Evolutionary conservation across 768 basidiomycete genomes (phyloP).

Genomic region (Phaeotremella skinneri): DNA sequence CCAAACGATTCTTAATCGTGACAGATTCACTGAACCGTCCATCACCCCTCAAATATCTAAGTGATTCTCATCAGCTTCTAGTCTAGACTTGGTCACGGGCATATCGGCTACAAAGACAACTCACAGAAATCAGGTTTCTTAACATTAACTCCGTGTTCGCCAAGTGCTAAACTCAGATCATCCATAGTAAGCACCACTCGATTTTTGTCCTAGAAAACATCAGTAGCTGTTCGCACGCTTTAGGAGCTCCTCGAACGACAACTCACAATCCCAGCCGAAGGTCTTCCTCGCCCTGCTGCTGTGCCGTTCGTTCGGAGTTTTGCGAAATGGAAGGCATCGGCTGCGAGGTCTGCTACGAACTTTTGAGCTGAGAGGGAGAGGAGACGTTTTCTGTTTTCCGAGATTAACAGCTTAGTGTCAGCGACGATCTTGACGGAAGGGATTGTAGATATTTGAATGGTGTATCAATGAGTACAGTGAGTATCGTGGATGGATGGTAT

Average conservation of each 20-base stretch:
- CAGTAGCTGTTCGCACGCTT: neutral
- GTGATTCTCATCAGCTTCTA: too few species aligned
- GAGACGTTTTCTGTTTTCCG: constrained; percentile 71
- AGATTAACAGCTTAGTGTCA: constrained; percentile 11
- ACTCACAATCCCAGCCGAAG: constrained; percentile 60
- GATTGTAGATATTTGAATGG: neutral
- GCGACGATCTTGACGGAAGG: too few species aligned
- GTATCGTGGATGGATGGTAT: too few species aligned
- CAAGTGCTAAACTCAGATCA: constrained; percentile 83
- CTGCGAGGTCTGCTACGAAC: constrained; percentile 93
- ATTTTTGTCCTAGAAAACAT: constrained; percentile 58
- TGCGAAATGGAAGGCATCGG: constrained; percentile 96
- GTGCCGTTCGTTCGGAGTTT: constrained; percentile 80
- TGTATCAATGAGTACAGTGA: constrained; percentile 3
- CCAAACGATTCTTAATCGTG: too few species aligned
- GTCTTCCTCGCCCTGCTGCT: constrained; percentile 34
- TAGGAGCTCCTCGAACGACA: neutral
- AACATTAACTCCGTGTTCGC: constrained; percentile 93
- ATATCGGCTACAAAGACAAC: constrained; percentile 18
- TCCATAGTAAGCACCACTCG: constrained; percentile 96
- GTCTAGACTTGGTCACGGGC: too few species aligned
- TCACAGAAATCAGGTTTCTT: constrained; percentile 86
- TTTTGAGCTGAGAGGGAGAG: constrained; percentile 95
- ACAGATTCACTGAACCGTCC: too few species aligned
- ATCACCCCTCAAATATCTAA: too few species aligned